These are phyloP conservation scores for Cladorrhinum sp. DNA, from an alignment of 2,329 filamentous ascomycete genomes.

Conservation along the genomic window DNA sequence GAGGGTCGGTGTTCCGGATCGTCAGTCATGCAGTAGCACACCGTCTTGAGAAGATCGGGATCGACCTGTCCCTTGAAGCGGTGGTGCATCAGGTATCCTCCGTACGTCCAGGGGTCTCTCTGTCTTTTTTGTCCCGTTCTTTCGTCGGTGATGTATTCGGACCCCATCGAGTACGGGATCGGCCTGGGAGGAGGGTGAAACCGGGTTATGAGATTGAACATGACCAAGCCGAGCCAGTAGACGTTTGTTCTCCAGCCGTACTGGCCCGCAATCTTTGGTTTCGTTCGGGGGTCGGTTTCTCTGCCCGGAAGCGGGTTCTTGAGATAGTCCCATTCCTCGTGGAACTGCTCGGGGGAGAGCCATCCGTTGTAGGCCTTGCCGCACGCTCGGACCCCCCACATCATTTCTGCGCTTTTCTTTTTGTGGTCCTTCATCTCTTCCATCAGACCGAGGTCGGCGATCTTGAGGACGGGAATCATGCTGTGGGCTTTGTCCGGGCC, in stretches of 20 bases:
- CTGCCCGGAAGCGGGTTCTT: background rate
- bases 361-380: background rate
- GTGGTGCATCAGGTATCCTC: background rate
- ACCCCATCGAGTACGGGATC: background rate
- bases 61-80: background rate
- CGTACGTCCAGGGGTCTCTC: background rate
- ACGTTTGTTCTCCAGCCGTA: background rate
- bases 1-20: background rate
- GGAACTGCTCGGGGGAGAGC: background rate
- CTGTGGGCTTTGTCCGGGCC: background rate
- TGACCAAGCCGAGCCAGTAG: background rate
- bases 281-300: background rate
- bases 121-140: background rate
- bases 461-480: background rate
- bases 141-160: background rate
- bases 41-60: background rate
- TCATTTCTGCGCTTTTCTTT: background rate
- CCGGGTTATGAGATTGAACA: background rate
- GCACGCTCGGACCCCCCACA: background rate
- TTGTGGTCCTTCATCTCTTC: background rate
- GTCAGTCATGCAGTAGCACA: background rate
- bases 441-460: background rate
- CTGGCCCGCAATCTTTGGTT: background rate
- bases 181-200: background rate
- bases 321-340: slow-evolving; percentile 7